A percentile compares a stretch with the other conserved stretches of the same genome.
These are phyloP conservation scores for Pulveroboletus sp. DNA, from an alignment of 768 basidiomycete species.

Conservation along the genomic window DNA sequence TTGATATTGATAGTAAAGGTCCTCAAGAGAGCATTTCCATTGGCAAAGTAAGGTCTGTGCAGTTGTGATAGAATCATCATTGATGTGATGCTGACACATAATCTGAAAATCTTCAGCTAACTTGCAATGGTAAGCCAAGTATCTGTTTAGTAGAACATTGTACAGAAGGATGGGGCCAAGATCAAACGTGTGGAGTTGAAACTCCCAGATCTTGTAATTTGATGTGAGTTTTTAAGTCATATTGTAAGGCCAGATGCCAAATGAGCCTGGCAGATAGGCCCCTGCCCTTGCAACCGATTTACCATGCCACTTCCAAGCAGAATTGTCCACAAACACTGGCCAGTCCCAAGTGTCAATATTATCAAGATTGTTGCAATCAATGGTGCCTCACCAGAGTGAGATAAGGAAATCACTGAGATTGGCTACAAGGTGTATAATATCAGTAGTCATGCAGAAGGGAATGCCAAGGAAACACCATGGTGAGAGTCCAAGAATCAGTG, in stretches of 20 bases:
- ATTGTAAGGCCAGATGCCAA: too few relatives aligned
- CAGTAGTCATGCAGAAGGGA: background rate
- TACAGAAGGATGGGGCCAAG: too few relatives aligned
- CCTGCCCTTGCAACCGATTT: too few relatives aligned
- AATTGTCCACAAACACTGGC: too few relatives aligned
- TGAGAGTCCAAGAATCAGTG: background rate
- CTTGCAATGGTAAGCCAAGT: background rate
- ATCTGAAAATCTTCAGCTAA: background rate
- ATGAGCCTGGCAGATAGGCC: too few relatives aligned
- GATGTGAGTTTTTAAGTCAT: too few relatives aligned
- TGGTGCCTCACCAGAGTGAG: background rate
- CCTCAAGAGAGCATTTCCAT: background rate
- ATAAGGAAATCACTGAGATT: background rate
- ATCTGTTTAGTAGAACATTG: too few relatives aligned
- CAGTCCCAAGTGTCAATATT: background rate
- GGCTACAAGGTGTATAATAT: constrained; percentile 6
- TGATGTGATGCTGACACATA: background rate
- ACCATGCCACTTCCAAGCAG: too few relatives aligned
- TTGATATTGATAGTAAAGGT: background rate
- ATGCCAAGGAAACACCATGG: background rate
- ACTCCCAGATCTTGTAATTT: too few relatives aligned
- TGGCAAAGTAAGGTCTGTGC: too few relatives aligned
- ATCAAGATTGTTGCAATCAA: background rate
- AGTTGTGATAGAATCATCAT: too few relatives aligned
- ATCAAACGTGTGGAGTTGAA: too few relatives aligned